Evolutionary conservation across 1,284 basidiomycete species (phyloP), one percentile per base, ranked within the genome.

Genomic region (Trichosporon asahii): DNA sequence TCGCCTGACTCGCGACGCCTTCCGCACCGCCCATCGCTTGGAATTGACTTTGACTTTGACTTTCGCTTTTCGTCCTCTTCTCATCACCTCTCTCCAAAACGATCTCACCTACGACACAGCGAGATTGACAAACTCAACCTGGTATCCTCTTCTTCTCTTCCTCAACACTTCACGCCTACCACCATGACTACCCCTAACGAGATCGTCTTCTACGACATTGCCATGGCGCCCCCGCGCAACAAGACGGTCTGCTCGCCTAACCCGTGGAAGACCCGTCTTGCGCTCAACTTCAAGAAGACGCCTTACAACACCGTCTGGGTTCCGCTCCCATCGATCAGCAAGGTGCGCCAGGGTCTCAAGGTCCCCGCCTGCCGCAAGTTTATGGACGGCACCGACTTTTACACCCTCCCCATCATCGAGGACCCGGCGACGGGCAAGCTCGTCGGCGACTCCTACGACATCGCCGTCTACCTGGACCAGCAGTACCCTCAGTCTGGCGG

Each of bases 161-260:
- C 55, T 60, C 9, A 11, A 8, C 21, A 23, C 14, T 2, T 8
- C 21, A 55, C 49, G 2, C 21, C 11, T 14, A 18, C 49, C 27
- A 4, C 57, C 57, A 31, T 31, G 27, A 18, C 57, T 18, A 1
- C 27, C 14, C 18, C 57, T 6, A 31, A 61, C 57, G 27, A 31
- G 14, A 61, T 61, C 29, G 57, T 61, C 15, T 31, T 61, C 57
- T 61, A 61, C 57, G 57, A 61, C 57, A 61, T 61, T 4, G 57
- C 57, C 29, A 61, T 61, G 57, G 57, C 57, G 15, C 57, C 57
- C 1, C 57, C 57, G 18, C 57, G 57, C 57, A 8, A 29, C 27
- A n/a, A 31, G 57, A 61, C 27, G 18, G 27, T n/a, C 57, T 61
- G 57, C 27, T 61, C 57, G 14, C 57, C 57, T 3, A 61, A 61